A percentile compares a stretch with the other conserved stretches of the same genome.
phyloP scores from a whole-genome alignment of 2,329 filamentous ascomycete species.

The Ascochyta viciae-villosae region DNA sequence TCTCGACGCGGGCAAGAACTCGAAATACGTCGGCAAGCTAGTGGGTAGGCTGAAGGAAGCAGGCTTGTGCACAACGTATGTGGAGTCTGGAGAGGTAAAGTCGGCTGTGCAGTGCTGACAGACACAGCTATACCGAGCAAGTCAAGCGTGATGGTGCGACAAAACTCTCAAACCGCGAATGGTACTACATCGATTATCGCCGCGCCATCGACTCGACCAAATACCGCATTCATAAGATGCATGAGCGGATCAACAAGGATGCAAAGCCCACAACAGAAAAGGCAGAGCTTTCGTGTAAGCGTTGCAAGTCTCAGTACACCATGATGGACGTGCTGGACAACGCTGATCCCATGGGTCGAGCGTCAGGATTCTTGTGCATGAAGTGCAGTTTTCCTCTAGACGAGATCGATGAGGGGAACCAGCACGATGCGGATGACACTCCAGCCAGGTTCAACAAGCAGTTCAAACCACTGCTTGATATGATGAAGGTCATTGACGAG shows the following conservation, averaged over 20 bases:
- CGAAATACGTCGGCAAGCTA: slow-evolving; percentile 89
- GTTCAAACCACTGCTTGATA: slow-evolving; percentile 77
- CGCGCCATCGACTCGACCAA: slow-evolving; percentile 96
- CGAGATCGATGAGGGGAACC: slow-evolving; percentile 36
- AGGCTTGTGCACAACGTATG: slow-evolving; percentile 81
- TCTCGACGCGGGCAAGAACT: slow-evolving; percentile 76
- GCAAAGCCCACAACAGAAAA: slow-evolving; percentile 80
- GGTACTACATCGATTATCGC: slow-evolving; percentile 97
- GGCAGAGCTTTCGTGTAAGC: slow-evolving; percentile 87
- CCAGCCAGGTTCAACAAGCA: slow-evolving; percentile 71
- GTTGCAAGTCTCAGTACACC: slow-evolving; percentile 87
- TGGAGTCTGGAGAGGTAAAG: slow-evolving; percentile 23
- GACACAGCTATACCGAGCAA: slow-evolving; percentile 69
- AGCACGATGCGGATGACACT: slow-evolving; percentile 49
- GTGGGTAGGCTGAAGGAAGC: slow-evolving; percentile 86
- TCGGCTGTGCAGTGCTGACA: slow-evolving; percentile 22
- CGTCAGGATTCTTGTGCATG: slow-evolving; percentile 79
- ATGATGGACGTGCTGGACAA: slow-evolving; percentile 87
- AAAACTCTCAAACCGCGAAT: slow-evolving; percentile 83
- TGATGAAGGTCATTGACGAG: slow-evolving; percentile 79
- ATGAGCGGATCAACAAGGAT: slow-evolving; percentile 85
- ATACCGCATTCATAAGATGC: slow-evolving; percentile 87
- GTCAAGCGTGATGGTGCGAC: slow-evolving; percentile 83
- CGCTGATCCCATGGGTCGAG: slow-evolving; percentile 61
- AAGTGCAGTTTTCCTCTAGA: slow-evolving; percentile 71